phyloP scores from a whole-genome alignment of 2,329 filamentous ascomycete species.

The Parasarocladium wereldwijsianum region DNA sequence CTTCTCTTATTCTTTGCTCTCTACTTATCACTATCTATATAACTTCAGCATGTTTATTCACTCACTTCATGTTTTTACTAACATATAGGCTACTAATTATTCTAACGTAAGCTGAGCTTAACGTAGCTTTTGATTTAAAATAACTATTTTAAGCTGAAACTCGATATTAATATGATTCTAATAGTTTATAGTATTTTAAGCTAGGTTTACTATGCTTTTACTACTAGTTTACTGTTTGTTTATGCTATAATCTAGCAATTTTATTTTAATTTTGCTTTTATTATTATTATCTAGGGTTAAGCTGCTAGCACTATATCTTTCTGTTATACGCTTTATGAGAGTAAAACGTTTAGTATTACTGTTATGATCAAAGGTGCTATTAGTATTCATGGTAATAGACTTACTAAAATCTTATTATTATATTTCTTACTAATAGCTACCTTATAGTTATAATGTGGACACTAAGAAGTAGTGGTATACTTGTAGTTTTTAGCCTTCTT shows the following conservation, averaged over 20 bases:
- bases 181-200: neutral
- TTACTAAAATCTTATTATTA: neutral
- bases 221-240: neutral
- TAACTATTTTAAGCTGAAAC: too few species aligned
- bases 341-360: neutral
- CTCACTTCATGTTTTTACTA: too few species aligned
- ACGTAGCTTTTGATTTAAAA: too few species aligned
- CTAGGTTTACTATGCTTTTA: neutral
- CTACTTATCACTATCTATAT: too few species aligned
- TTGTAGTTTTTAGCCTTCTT: neutral
- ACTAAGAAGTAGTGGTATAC: neutral
- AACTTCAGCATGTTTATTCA: too few species aligned
- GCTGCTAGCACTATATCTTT: neutral
- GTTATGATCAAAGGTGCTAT: neutral
- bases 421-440: neutral
- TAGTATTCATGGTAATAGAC: neutral
- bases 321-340: neutral
- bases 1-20: too few species aligned
- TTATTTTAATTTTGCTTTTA: neutral
- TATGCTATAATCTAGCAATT: neutral
- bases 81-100: too few species aligned
- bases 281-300: neutral
- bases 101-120: too few species aligned
- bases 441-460: neutral
- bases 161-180: too few species aligned